Percentiles rank a stretch among this genome's conserved stretches.
Evolutionary conservation across 2,329 filamentous ascomycete genomes (phyloP).

Genomic region (Colletotrichum aenigma): DNA sequence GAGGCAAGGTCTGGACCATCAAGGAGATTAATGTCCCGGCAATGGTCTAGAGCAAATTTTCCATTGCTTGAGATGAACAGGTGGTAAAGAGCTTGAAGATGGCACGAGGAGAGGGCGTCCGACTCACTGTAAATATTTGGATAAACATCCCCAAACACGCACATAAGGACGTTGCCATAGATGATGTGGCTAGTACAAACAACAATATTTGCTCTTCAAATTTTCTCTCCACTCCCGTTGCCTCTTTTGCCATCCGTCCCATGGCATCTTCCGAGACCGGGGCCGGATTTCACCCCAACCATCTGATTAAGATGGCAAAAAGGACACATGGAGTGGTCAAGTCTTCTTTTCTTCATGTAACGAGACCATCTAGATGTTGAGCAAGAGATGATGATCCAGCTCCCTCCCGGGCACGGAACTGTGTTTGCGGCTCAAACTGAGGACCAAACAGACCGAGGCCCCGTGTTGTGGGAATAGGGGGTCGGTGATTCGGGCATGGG

Average conservation of each 20-base stretch:
- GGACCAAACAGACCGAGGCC: neutral
- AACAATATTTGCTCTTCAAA: neutral
- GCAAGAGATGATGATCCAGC: neutral
- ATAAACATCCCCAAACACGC: neutral
- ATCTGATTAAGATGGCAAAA: neutral
- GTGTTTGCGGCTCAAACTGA: neutral
- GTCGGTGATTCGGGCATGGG: neutral
- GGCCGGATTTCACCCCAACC: neutral
- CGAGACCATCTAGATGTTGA: neutral
- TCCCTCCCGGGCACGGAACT: neutral
- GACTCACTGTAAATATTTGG: neutral
- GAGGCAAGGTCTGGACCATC: constrained; percentile 2
- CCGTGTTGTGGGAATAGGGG: neutral
- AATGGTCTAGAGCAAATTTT: neutral
- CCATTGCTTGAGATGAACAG: neutral
- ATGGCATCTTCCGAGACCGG: neutral
- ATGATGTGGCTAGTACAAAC: neutral
- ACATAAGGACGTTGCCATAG: neutral
- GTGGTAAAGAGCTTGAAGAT: neutral
- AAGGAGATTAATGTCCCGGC: constrained; percentile 1
- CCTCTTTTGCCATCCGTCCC: neutral
- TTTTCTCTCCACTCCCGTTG: neutral
- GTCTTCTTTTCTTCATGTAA: neutral
- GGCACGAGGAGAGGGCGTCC: neutral
- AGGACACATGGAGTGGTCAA: neutral